Percentiles rank a stretch among this genome's conserved stretches.
Evolutionary conservation across 495 filamentous ascomycete species (phyloP).

Genomic region (Extremus antarcticus): DNA sequence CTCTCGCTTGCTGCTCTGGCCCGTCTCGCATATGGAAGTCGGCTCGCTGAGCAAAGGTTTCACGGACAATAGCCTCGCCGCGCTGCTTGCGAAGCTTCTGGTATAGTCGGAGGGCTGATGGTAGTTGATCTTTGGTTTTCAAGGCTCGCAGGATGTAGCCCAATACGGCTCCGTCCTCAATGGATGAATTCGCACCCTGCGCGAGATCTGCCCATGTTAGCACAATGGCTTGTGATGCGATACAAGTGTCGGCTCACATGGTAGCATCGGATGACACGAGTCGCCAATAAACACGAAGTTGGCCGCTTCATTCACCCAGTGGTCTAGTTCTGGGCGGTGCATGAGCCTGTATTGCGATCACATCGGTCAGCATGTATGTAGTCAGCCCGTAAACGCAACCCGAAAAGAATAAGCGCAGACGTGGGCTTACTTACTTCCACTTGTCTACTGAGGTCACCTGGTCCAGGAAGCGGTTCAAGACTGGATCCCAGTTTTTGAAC

Average conservation of each 20-base stretch:
- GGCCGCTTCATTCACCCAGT: slow-evolving; percentile 44
- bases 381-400: too few species aligned
- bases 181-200: slow-evolving; percentile 22
- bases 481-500: slow-evolving; percentile 45
- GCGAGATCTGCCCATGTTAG: slow-evolving; percentile 13
- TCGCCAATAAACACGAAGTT: slow-evolving; percentile 46
- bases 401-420: too few species aligned
- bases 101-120: slow-evolving; percentile 15
- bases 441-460: slow-evolving; percentile 50
- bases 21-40: slow-evolving; percentile 23
- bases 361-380: too few species aligned
- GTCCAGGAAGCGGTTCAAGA: slow-evolving; percentile 37
- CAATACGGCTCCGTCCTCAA: slow-evolving; percentile 25
- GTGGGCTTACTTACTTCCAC: slow-evolving; percentile 34
- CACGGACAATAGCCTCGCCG: slow-evolving; percentile 22
- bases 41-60: slow-evolving; percentile 22
- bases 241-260: slow-evolving; percentile 9
- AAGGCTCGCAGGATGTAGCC: slow-evolving; percentile 16
- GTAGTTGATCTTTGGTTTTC: slow-evolving; percentile 8
- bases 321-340: slow-evolving; percentile 44
- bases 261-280: slow-evolving; percentile 25
- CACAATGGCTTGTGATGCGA: not conserved
- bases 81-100: slow-evolving; percentile 20
- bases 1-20: slow-evolving; percentile 20
- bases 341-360: too few species aligned